Percentiles rank a stretch among this genome's conserved stretches.
Evolutionary conservation across 768 basidiomycete genomes (phyloP).

Genomic region (Boletus edulis): DNA sequence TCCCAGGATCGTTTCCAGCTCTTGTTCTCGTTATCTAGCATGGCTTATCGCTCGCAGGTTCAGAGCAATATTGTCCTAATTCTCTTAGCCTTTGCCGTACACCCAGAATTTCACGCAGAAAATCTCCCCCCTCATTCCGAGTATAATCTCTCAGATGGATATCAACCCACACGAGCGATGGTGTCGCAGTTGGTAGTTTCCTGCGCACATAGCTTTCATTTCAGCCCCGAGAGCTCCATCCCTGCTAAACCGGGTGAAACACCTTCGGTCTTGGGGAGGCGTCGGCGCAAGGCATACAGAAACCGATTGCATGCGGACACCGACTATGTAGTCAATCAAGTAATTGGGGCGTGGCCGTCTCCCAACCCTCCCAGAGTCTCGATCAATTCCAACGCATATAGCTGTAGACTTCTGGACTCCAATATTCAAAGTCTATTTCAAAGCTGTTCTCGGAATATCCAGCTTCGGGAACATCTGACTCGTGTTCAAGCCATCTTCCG

Average conservation of each 20-base stretch:
- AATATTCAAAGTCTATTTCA: not conserved
- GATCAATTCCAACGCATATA: not conserved
- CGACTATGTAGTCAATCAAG: not conserved
- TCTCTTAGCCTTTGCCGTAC: constrained; percentile 29
- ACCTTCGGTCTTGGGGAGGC: not conserved
- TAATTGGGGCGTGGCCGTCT: not conserved
- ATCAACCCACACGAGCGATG: not conserved
- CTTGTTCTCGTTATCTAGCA: constrained; percentile 32
- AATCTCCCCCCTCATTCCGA: constrained; percentile 3
- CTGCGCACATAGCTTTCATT: not conserved
- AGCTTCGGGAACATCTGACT: not conserved
- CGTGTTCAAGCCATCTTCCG: not conserved
- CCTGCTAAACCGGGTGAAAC: not conserved
- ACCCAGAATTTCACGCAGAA: not conserved
- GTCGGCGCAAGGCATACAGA: not conserved
- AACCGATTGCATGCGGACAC: not conserved
- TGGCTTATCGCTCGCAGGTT: constrained; percentile 26
- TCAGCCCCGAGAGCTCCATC: not conserved
- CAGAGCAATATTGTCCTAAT: constrained; percentile 15
- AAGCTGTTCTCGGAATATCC: not conserved
- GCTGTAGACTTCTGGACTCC: not conserved
- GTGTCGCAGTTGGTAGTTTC: not conserved
- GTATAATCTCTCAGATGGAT: not conserved
- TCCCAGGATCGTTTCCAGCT: constrained; percentile 16
- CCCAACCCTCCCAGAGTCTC: not conserved